Conservation (phyloP, 345 rosid genomes). For the Eucalyptus curtisii region DNA sequence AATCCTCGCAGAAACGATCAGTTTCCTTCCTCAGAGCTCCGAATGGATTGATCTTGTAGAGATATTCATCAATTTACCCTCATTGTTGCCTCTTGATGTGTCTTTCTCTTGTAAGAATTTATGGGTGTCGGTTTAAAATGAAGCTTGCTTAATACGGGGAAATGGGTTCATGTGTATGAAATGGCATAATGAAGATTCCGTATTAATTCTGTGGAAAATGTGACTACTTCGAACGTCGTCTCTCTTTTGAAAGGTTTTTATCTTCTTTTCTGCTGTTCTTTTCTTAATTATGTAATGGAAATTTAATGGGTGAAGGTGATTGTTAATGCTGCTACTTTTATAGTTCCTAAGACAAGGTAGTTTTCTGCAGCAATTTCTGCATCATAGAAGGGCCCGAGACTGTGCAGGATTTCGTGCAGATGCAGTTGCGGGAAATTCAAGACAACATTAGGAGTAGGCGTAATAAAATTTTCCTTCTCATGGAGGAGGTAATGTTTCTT, state of each 20-base stretch:
- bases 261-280: not conserved
- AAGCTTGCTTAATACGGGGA: not conserved
- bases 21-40: not conserved
- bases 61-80: not conserved
- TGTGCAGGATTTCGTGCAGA: constrained; percentile 76
- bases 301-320: not conserved
- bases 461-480: constrained; percentile 86
- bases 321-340: not conserved
- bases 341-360: not conserved
- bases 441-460: constrained; percentile 85
- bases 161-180: not conserved
- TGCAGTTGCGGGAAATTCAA: constrained; percentile 79
- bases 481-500: constrained; percentile 67
- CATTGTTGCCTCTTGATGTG: not conserved
- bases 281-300: not conserved
- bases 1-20: not conserved
- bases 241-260: not conserved
- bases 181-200: not conserved
- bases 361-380: constrained; percentile 55
- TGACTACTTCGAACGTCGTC: not conserved
- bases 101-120: not conserved
- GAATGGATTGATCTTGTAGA: not conserved
- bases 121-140: not conserved
- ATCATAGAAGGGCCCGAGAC: constrained; percentile 95
- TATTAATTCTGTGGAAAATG: not conserved